Evolutionary conservation across 352 stramenopile genomes (phyloP).

Genomic region (Pseudoperonospora humuli): DNA sequence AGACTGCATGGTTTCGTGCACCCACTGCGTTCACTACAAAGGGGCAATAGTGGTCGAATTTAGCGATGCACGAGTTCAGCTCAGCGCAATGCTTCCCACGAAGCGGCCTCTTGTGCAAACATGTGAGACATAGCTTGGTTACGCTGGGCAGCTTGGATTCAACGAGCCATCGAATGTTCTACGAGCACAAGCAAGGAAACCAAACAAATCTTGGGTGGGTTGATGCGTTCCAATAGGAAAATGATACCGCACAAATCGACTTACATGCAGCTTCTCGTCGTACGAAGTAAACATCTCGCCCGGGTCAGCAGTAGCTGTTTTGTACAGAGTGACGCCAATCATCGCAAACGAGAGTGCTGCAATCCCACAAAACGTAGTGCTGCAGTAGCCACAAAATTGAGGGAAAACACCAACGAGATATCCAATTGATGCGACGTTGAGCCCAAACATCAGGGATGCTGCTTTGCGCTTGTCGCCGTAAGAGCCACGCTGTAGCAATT

Average conservation of each 20-base stretch:
- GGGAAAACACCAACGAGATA: slow-evolving; percentile 51
- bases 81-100: slow-evolving; percentile 76
- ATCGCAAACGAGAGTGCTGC: slow-evolving; percentile 19
- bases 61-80: slow-evolving; percentile 68
- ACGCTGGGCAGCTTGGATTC: slow-evolving; percentile 64
- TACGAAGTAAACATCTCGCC: slow-evolving; percentile 62
- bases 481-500: slow-evolving; percentile 47
- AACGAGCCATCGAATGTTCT: slow-evolving; percentile 63
- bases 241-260: slow-evolving; percentile 2
- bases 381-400: slow-evolving; percentile 25
- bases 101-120: slow-evolving; percentile 63
- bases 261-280: slow-evolving; percentile 54
- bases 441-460: slow-evolving; percentile 57
- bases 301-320: slow-evolving; percentile 42
- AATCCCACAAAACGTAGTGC: slow-evolving; percentile 20
- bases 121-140: slow-evolving; percentile 76
- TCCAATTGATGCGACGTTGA: slow-evolving; percentile 65
- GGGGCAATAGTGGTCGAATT: slow-evolving; percentile 82
- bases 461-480: slow-evolving; percentile 75
- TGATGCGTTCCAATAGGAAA: background rate
- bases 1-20: slow-evolving; percentile 90
- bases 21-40: slow-evolving; percentile 92
- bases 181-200: background rate
- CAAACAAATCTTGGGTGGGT: background rate
- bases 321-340: slow-evolving; percentile 48